These are phyloP conservation scores for Eucalyptus erythrocorys DNA, from an alignment of 345 rosid species.

Conservation along the genomic window DNA sequence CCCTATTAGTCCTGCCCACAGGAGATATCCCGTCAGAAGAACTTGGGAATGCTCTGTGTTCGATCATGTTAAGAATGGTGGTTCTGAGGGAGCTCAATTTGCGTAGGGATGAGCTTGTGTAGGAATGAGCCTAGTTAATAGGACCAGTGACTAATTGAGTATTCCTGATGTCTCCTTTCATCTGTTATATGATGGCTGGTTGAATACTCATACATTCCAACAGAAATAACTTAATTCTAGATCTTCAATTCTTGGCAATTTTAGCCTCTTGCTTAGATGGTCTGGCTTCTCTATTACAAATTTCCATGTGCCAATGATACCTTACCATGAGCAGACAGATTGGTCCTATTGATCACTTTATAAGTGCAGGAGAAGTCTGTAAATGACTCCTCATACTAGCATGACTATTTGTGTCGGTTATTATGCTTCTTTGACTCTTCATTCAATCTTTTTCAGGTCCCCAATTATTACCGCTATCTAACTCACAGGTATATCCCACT, in stretches of 20 bases:
- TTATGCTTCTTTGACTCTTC: not conserved
- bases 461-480: slow-evolving; percentile 29
- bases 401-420: not conserved
- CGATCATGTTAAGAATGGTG: not conserved
- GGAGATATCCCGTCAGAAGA: not conserved
- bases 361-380: not conserved
- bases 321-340: not conserved
- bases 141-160: not conserved
- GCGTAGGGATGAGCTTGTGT: not conserved
- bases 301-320: not conserved
- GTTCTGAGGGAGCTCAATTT: not conserved
- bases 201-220: not conserved
- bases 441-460: slow-evolving; percentile 19
- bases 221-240: not conserved
- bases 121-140: not conserved
- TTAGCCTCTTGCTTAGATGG: not conserved
- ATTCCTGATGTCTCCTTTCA: not conserved
- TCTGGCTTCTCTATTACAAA: not conserved
- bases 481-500: slow-evolving; percentile 38
- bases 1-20: not conserved
- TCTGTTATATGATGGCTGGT: not conserved
- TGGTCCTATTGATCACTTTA: not conserved
- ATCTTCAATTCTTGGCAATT: not conserved
- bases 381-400: not conserved
- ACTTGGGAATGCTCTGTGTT: not conserved